Conservation (phyloP, 176 grass and related monocot species). For the Bolboschoenus planiculmis region DNA sequence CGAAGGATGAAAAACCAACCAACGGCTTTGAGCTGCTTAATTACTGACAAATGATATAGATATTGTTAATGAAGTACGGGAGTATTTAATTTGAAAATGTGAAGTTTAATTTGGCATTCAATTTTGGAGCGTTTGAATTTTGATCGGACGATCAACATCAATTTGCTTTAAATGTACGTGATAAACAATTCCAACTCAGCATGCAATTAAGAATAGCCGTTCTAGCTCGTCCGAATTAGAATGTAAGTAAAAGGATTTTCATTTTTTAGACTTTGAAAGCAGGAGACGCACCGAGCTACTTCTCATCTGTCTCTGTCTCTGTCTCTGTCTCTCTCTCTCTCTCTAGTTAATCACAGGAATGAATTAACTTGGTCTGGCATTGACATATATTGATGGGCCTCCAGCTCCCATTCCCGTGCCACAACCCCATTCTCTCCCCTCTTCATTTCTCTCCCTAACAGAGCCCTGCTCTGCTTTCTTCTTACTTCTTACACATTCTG, state of each 20-base stretch:
- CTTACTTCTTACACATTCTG: background rate
- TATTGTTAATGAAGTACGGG: no score
- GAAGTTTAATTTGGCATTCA: background rate
- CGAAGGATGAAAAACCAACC: background rate
- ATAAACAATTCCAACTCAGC: background rate
- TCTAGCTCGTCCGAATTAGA: background rate
- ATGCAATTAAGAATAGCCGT: background rate
- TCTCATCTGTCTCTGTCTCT: background rate
- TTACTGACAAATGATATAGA: background rate
- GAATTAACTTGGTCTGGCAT: background rate
- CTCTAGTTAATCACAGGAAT: background rate
- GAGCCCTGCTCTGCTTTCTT: background rate
- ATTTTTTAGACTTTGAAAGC: background rate
- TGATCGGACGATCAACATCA: background rate
- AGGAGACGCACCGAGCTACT: no score
- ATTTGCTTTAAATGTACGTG: background rate
- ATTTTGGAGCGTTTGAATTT: background rate
- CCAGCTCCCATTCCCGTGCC: background rate
- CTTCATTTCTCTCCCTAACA: background rate
- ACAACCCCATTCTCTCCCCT: background rate
- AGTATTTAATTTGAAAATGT: background rate
- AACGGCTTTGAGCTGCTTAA: background rate
- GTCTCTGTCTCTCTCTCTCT: conserved; percentile 7
- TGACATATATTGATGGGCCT: background rate
- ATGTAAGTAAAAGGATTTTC: background rate